A percentile compares a stretch with the other conserved stretches of the same genome.
Conservation (phyloP, 805 yeast genomes). For the Ogataea zsoltii region DNA sequence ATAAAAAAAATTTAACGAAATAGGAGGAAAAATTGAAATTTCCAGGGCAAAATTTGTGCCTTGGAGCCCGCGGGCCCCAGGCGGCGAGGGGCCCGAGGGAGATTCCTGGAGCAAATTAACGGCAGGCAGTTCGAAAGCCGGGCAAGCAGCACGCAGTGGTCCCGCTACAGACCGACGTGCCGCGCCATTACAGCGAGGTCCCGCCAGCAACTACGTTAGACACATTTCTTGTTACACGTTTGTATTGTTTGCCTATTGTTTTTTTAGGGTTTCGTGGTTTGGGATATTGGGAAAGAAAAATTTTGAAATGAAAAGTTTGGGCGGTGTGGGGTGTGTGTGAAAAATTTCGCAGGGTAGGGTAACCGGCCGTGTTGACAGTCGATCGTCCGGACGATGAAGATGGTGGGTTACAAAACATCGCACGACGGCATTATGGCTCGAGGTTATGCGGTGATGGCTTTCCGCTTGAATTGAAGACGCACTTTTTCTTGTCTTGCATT, state of each 20-base stretch:
- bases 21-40: no score
- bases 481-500: no score
- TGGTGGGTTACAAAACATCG: no score
- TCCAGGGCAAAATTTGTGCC: no score
- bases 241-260: background rate
- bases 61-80: no score
- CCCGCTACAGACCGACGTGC: background rate
- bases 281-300: background rate
- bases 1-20: conserved; percentile 4
- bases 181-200: background rate
- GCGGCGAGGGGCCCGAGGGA: no score
- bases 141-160: background rate
- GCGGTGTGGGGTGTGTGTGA: conserved; percentile 8
- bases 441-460: no score
- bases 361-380: background rate
- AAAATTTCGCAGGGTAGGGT: conserved; percentile 2
- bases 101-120: background rate
- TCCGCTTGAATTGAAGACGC: no score
- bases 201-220: background rate
- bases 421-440: background rate
- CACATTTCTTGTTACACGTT: background rate
- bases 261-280: background rate
- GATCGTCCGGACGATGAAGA: no score
- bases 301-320: conserved; percentile 1
- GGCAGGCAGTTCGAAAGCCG: no score